Evolutionary conservation across 164 flowering plant species (phyloP).

Genomic region (Litsea cubeba): DNA sequence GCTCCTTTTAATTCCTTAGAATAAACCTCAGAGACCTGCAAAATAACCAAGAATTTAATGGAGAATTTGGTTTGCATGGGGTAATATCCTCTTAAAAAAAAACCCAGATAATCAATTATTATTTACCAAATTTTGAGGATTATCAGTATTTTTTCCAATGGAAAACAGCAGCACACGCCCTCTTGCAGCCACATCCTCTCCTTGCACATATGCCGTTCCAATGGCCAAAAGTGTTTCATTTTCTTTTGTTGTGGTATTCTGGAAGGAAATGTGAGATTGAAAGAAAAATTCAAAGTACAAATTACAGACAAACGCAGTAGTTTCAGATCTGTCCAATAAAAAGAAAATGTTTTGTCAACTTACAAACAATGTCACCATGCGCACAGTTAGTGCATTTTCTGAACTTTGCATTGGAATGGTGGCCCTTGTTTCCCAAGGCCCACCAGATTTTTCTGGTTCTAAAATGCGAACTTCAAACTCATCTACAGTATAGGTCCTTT

Average conservation of each 20-base stretch:
- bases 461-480: conserved; percentile 87
- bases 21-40: conserved; percentile 83
- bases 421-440: conserved; percentile 86
- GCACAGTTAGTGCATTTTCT: conserved; percentile 92
- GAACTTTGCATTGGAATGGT: conserved; percentile 90
- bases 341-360: conserved; percentile 19
- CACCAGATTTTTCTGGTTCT: conserved; percentile 96
- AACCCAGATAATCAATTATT: background rate
- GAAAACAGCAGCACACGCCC: conserved; percentile 89
- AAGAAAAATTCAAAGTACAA: background rate
- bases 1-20: conserved; percentile 97
- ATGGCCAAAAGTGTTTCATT: conserved; percentile 91
- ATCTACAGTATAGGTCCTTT: conserved; percentile 64
- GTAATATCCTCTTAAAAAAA: conserved; percentile 31
- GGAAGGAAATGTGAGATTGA: conserved; percentile 8
- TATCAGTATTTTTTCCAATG: conserved; percentile 55
- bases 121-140: conserved; percentile 59
- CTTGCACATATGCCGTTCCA: conserved; percentile 99
- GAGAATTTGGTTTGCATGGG: background rate
- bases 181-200: conserved; percentile 97
- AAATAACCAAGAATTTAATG: conserved; percentile 1
- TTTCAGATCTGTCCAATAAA: background rate
- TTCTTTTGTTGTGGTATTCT: conserved; percentile 79
- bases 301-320: background rate
- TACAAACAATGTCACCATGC: conserved; percentile 83